Evolutionary conservation across 768 basidiomycete species (phyloP).

Genomic region (Pisolithus albus): DNA sequence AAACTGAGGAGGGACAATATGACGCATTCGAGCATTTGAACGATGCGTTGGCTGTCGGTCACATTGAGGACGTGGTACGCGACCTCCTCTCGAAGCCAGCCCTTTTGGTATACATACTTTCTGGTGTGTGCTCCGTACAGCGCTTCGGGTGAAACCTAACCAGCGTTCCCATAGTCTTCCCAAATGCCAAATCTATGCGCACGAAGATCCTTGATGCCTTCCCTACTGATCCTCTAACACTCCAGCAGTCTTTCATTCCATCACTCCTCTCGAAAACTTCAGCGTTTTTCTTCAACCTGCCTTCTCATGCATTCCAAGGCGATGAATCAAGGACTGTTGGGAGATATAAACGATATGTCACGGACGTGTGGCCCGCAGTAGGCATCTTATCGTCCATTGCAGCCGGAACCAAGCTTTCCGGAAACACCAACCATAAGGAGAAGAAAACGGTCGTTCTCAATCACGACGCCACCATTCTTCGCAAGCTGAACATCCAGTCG

Average conservation of each 20-base stretch:
- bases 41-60: background rate
- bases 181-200: background rate
- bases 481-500: constrained; percentile 15
- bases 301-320: background rate
- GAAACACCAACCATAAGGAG: background rate
- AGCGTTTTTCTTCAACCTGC: constrained; percentile 12
- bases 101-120: constrained; percentile 9
- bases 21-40: background rate
- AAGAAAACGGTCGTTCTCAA: constrained; percentile 3
- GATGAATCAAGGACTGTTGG: constrained; percentile 3
- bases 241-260: constrained; percentile 10
- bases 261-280: constrained; percentile 15
- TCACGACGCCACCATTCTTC: constrained; percentile 22
- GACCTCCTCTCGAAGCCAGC: constrained; percentile 3
- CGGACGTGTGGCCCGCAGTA: constrained; percentile 9
- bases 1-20: background rate
- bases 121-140: constrained; percentile 3
- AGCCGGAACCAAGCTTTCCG: background rate
- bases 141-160: background rate
- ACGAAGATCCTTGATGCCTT: constrained; percentile 27
- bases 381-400: constrained; percentile 3
- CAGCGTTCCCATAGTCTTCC: background rate
- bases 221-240: constrained; percentile 16
- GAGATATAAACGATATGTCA: constrained; percentile 8
- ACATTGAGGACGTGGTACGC: background rate